Conservation (phyloP, 176 grass and related monocot genomes). For the Chloris gayana region DNA sequence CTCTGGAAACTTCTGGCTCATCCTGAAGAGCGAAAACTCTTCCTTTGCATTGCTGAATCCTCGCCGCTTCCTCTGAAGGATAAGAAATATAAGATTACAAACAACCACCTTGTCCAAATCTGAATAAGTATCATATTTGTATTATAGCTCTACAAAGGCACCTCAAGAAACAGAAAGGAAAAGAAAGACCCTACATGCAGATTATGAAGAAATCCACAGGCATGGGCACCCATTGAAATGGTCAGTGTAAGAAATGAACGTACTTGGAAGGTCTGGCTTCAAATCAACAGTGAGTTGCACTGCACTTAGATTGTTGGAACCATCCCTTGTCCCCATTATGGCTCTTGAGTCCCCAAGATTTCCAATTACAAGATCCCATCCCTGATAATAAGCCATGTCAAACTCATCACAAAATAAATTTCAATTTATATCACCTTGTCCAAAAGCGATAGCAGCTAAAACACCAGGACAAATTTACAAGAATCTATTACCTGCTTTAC, state of each 20-base stretch:
- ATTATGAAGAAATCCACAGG: not conserved
- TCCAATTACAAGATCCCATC: constrained; percentile 90
- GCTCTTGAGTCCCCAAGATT: constrained; percentile 99
- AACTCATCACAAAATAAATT: constrained; percentile 41
- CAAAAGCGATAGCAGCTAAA: constrained; percentile 31
- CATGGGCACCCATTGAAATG: constrained; percentile 3
- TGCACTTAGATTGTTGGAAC: constrained; percentile 82
- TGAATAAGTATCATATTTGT: not conserved
- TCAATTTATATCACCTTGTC: constrained; percentile 15
- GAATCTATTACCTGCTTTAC: constrained; percentile 81
- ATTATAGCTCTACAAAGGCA: constrained; percentile 19
- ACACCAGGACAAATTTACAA: constrained; percentile 34
- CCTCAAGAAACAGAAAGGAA: not conserved
- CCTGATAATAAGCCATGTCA: constrained; percentile 64
- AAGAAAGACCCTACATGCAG: not conserved
- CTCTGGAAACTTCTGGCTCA: constrained; percentile 95
- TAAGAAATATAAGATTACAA: constrained; percentile 25
- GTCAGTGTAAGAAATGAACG: constrained; percentile 20
- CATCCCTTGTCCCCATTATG: constrained; percentile 85
- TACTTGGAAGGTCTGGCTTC: constrained; percentile 99
- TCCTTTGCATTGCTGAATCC: constrained; percentile 93
- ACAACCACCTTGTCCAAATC: constrained; percentile 24
- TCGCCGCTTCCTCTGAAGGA: constrained; percentile 82
- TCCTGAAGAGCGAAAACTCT: constrained; percentile 98
- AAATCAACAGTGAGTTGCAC: constrained; percentile 97